Evolutionary conservation across 1,284 basidiomycete genomes (phyloP).

Genomic region (Kwoniella shivajii): DNA sequence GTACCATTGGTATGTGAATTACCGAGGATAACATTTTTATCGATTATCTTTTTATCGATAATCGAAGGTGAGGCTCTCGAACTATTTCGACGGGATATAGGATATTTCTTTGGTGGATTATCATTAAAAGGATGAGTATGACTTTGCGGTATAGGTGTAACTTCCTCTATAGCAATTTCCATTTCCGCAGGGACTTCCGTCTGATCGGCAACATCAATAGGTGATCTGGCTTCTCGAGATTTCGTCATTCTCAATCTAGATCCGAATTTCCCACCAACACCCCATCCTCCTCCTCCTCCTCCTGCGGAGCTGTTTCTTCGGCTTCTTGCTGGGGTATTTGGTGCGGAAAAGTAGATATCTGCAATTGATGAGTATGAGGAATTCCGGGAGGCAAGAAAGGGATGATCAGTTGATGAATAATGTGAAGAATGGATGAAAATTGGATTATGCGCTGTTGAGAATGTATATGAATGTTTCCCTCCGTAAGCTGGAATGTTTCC

Average conservation of each 20-base stretch:
- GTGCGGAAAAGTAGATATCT: constrained; percentile 50
- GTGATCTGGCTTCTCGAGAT: constrained; percentile 2
- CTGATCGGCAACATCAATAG: neutral
- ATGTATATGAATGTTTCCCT: constrained; percentile 27
- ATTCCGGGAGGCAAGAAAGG: constrained; percentile 14
- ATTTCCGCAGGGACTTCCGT: neutral
- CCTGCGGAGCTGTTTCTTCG: constrained; percentile 4
- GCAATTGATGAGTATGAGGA: constrained; percentile 43
- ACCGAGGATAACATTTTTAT: no score
- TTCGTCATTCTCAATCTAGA: constrained; percentile 21
- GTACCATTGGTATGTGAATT: no score
- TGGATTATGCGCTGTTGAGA: constrained; percentile 25
- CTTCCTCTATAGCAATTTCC: no score
- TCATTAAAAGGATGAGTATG: no score
- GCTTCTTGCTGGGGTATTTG: constrained; percentile 30
- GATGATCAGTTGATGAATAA: constrained; percentile 14
- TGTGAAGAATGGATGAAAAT: constrained; percentile 35
- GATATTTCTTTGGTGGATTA: neutral
- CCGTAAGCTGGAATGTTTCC: constrained; percentile 30
- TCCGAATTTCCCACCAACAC: constrained; percentile 8
- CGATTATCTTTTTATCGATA: neutral
- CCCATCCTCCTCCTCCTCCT: neutral
- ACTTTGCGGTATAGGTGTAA: no score
- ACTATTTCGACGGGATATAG: neutral
- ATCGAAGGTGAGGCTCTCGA: neutral